Evolutionary conservation across 2,329 filamentous ascomycete genomes (phyloP), one percentile per base, ranked within the genome.

Genomic region (Scytalidium sp.): DNA sequence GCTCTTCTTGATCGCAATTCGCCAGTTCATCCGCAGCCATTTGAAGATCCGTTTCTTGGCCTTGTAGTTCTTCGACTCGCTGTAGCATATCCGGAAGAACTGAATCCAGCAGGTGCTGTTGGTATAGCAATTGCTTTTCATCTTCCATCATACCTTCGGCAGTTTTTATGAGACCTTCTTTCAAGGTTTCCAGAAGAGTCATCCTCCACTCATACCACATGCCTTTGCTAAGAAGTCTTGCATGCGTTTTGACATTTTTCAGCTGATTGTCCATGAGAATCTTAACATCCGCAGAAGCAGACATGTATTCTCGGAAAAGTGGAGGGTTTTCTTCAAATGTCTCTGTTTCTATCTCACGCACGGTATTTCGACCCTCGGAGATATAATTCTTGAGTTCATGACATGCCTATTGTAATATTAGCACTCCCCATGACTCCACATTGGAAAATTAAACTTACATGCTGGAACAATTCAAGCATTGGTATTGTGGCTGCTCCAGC

Each of bases 171-270:
- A 97, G 79, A 3, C 89, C 92, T 59, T 90, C 85, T 64, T 88
- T 91, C 78, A 17, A 90, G 88, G 55, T 85, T 71, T 91, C 79
- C 23, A 88, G 84, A 20, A 97, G 79, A 61, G 94, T 93, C 78
- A 89, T 93, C 39, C 94, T 86, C 94, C 94, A 99, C 63, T 93
- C 88, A 66, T 99, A 99, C 94, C 94, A 99, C 75, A 94, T 92
- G 50, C 90, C 90, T 66, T 97, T 97, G 72, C 93, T 97, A 46
- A 92, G 75, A 13, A 97, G 78, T 21, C 94, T 83, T 15, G 93
- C 90, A 66, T 96, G 88, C 0, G 90, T 92, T 74, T 97, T 97
- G 68, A 96, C 88, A 63, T 97, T 97, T 68, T 96, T 94, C 75
- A 99, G 94, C 65, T 97, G 92, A 57, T 89, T 94, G 71, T 99